Evolutionary conservation across 257 asterid species (phyloP).

Genomic region (Nicotiana undulata): DNA sequence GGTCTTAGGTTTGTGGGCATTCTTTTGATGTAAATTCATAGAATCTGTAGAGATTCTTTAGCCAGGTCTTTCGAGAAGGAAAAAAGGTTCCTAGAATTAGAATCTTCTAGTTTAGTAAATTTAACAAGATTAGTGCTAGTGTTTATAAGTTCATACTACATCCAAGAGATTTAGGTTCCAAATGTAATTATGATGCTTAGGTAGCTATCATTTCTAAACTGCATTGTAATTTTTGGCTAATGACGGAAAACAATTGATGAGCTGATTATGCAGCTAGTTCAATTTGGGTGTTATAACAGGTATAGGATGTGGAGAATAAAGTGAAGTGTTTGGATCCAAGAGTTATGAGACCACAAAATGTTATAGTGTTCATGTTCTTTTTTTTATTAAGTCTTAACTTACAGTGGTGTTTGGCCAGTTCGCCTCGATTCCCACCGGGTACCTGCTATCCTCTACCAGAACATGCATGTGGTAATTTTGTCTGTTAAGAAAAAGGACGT

Average conservation of each 20-base stretch:
- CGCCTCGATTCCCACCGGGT: not conserved
- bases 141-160: not conserved
- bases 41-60: too few relatives aligned
- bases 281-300: not conserved
- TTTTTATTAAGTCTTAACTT: too few relatives aligned
- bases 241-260: not conserved
- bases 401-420: not conserved
- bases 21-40: not conserved
- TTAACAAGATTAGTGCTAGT: not conserved
- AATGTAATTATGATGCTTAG: not conserved
- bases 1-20: not conserved
- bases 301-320: not conserved
- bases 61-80: not conserved
- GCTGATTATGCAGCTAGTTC: not conserved
- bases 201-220: not conserved
- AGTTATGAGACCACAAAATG: not conserved
- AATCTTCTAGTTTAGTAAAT: conserved; percentile 5
- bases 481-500: too few relatives aligned
- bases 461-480: too few relatives aligned
- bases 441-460: not conserved
- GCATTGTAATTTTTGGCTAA: not conserved
- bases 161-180: not conserved
- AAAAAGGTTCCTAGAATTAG: not conserved
- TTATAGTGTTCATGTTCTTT: not conserved
- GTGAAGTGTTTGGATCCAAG: not conserved